Percentiles rank a stretch among this genome's conserved stretches.
These are phyloP conservation scores for Verticillium nubilum DNA, from an alignment of 2,329 filamentous ascomycete genomes.

Conservation along the genomic window DNA sequence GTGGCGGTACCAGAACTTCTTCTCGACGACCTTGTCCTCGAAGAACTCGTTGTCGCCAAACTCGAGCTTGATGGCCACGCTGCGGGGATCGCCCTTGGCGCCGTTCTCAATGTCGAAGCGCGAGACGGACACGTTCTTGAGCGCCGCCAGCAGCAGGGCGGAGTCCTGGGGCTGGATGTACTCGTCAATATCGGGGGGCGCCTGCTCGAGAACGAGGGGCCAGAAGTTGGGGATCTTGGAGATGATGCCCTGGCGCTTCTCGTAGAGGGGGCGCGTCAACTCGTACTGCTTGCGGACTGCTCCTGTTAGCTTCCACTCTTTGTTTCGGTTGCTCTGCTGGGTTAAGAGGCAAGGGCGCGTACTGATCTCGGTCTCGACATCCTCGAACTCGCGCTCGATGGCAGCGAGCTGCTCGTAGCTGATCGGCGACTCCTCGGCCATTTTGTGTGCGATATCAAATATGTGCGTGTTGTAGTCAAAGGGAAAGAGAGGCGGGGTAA, in stretches of 20 bases:
- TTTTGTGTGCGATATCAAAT: neutral
- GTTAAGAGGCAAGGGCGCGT: conserved; percentile 28
- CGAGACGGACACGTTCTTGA: conserved; percentile 65
- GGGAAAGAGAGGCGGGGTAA: neutral
- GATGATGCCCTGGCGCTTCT: conserved; percentile 66
- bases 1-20: conserved; percentile 85
- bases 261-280: conserved; percentile 66
- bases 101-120: conserved; percentile 68
- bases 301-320: conserved; percentile 1
- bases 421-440: conserved; percentile 23
- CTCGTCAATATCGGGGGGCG: conserved; percentile 79
- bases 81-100: conserved; percentile 69
- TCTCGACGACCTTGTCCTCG: conserved; percentile 70
- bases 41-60: conserved; percentile 82
- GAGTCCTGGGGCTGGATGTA: conserved; percentile 81
- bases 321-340: neutral
- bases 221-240: conserved; percentile 82
- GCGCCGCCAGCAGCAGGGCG: conserved; percentile 61
- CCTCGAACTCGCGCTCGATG: conserved; percentile 78
- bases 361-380: conserved; percentile 80
- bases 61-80: conserved; percentile 69
- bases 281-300: conserved; percentile 68
- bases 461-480: neutral
- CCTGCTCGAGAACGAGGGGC: conserved; percentile 87
- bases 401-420: conserved; percentile 73